phyloP scores from a whole-genome alignment of 495 filamentous ascomycete genomes.

The Aspergillus mulundensis region DNA sequence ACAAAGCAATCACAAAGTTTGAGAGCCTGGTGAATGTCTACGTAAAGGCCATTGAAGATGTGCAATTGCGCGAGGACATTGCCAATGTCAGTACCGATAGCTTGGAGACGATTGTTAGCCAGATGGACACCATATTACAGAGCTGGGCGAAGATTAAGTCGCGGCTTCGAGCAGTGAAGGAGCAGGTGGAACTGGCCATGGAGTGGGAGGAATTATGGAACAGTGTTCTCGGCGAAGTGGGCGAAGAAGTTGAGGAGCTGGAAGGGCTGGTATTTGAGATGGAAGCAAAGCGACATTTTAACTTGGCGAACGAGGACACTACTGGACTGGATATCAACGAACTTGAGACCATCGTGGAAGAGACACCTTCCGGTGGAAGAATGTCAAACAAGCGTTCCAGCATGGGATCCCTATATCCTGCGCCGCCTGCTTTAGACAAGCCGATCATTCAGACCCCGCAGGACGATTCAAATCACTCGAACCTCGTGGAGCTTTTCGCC shows the following conservation, averaged over 20 bases:
- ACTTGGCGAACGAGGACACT: constrained; percentile 52
- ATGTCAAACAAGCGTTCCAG: constrained; percentile 61
- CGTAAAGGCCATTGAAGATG: constrained; percentile 80
- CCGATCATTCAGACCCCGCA: constrained; percentile 56
- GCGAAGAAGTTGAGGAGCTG: constrained; percentile 80
- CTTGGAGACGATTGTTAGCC: constrained; percentile 65
- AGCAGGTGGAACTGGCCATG: constrained; percentile 92
- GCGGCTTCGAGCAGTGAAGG: constrained; percentile 72
- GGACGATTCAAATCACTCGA: constrained; percentile 73
- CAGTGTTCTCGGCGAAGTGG: constrained; percentile 87
- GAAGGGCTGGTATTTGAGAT: constrained; percentile 86
- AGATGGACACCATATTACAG: constrained; percentile 82
- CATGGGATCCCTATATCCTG: constrained; percentile 53
- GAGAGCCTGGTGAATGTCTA: constrained; percentile 86
- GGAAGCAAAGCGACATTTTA: constrained; percentile 86
- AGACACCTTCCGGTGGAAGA: constrained; percentile 60
- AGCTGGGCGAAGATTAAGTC: constrained; percentile 78
- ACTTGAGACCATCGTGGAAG: constrained; percentile 90
- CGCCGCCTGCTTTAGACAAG: constrained; percentile 53
- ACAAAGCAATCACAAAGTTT: constrained; percentile 79
- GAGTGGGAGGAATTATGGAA: constrained; percentile 99
- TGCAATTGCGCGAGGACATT: constrained; percentile 79
- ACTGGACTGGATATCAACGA: constrained; percentile 79
- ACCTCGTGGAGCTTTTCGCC: constrained; percentile 81
- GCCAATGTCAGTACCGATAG: constrained; percentile 60